Evolutionary conservation across 2,329 filamentous ascomycete species (phyloP), one percentile per base, ranked within the genome.

Genomic region (Exophiala sp.): DNA sequence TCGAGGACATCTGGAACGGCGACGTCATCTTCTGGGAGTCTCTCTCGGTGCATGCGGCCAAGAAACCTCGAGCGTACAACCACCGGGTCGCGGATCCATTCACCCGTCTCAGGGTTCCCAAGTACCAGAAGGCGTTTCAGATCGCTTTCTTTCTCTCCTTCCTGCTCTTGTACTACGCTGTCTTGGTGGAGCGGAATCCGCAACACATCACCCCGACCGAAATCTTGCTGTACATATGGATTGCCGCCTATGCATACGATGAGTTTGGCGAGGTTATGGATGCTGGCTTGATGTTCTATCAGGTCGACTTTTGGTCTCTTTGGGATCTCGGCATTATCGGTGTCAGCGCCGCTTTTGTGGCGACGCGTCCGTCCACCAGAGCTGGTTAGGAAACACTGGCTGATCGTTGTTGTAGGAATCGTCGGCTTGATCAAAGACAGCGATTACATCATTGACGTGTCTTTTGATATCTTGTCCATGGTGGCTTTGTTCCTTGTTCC

Each of bases 401-500:
- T 57, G 24, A 40, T 29, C 29, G n/a, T 22, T 35, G 23, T 9
- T 13, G 5, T 44, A 86, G 83, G 86, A 42, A 73, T 82, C 22
- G 70, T 87, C 43, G 88, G 87, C 0, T 65, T 91, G 21, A 73
- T 74, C 18, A 78, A 77, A 45, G 66, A 78, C 18, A 80, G 83
- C 56, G 67, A 72, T 8, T 68, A 74, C 13, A 77, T 88, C n/a
- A 85, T 85, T 40, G 85, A 93, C 53, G 74, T 84, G 2, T 83
- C 88, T 1, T 96, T 95, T 65, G 88, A 96, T 63, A 83, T 96
- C n/a, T 73, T 96, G 18, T 85, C 88, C 0, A 74, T 96, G 11
- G 88, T 95, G 66, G 90, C 88, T 0, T 75, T 96, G 8, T 91
- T 96, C 65, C 83, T 96, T 68, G 85, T 95, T 16, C 90, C 90